These are phyloP conservation scores for Gentiana dahurica DNA, from an alignment of 257 asterid species.

Conservation along the genomic window DNA sequence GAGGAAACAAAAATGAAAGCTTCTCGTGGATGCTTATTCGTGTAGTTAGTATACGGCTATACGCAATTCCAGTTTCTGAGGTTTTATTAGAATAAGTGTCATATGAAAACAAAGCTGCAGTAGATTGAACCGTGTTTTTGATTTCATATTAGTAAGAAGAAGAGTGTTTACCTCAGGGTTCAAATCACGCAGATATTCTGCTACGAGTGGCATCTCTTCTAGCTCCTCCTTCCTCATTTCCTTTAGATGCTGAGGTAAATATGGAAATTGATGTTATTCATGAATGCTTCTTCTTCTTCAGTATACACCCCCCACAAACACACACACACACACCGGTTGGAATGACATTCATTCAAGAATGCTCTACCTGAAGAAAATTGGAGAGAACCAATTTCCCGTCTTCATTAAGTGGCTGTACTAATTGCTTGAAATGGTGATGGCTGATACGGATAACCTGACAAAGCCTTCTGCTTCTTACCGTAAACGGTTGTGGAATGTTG, in stretches of 20 bases:
- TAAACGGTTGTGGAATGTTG: constrained; percentile 82
- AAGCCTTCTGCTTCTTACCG: constrained; percentile 82
- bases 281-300: too few relatives aligned
- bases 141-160: constrained; percentile 3
- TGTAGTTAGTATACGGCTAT: too few relatives aligned
- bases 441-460: constrained; percentile 87
- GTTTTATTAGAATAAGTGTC: too few relatives aligned
- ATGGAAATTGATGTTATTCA: neutral
- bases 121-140: neutral
- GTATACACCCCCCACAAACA: too few relatives aligned
- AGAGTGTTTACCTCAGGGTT: constrained; percentile 43
- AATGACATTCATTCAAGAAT: neutral
- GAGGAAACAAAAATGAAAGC: neutral
- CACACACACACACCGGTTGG: too few relatives aligned
- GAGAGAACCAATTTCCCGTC: constrained; percentile 59
- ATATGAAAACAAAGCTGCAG: neutral
- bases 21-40: too few relatives aligned
- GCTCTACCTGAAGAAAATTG: constrained; percentile 64
- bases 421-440: constrained; percentile 86
- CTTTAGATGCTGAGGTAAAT: constrained; percentile 47
- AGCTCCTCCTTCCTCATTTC: constrained; percentile 49
- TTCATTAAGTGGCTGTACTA: constrained; percentile 50
- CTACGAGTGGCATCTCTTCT: constrained; percentile 59
- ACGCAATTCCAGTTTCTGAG: too few relatives aligned
- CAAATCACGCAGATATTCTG: constrained; percentile 52